Evolutionary conservation across 257 asterid genomes (phyloP).

Genomic region (Asclepias syriaca): DNA sequence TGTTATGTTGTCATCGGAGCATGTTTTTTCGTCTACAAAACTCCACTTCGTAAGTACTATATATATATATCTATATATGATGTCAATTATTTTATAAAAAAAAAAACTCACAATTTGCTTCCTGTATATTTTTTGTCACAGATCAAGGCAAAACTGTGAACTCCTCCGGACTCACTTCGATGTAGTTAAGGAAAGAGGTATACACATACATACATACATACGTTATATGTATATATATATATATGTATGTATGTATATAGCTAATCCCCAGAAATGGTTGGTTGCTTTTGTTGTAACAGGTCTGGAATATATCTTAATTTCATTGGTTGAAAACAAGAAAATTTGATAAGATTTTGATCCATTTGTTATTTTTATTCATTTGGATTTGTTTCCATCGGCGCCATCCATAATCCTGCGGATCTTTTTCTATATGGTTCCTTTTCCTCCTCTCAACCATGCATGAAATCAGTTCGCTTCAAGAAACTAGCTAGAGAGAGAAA

Average conservation of each 20-base stretch:
- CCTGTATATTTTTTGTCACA: not conserved
- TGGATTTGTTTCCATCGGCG: not conserved
- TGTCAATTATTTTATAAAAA: too few species aligned
- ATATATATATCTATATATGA: not conserved
- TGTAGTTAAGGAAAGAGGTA: too few species aligned
- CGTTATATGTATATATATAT: too few species aligned
- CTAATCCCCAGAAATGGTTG: not conserved
- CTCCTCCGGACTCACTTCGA: constrained; percentile 10
- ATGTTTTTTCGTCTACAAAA: constrained; percentile 51
- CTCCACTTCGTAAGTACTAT: constrained; percentile 40
- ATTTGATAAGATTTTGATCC: constrained; percentile 5
- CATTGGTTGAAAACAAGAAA: not conserved
- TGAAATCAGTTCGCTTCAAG: not conserved
- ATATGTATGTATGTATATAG: too few species aligned
- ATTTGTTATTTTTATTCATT: constrained; percentile 24
- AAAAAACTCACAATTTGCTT: not conserved
- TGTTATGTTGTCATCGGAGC: constrained; percentile 75
- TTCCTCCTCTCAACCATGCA: not conserved
- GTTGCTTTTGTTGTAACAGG: not conserved
- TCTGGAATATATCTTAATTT: not conserved
- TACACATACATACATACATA: too few species aligned
- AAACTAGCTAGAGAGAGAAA: too few species aligned
- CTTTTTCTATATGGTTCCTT: not conserved
- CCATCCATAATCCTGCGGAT: not conserved
- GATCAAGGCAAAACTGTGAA: constrained; percentile 16